Evolutionary conservation across 352 stramenopile genomes (phyloP), one percentile per base, ranked within the genome.

Genomic region (Globisporangium paddicum): DNA sequence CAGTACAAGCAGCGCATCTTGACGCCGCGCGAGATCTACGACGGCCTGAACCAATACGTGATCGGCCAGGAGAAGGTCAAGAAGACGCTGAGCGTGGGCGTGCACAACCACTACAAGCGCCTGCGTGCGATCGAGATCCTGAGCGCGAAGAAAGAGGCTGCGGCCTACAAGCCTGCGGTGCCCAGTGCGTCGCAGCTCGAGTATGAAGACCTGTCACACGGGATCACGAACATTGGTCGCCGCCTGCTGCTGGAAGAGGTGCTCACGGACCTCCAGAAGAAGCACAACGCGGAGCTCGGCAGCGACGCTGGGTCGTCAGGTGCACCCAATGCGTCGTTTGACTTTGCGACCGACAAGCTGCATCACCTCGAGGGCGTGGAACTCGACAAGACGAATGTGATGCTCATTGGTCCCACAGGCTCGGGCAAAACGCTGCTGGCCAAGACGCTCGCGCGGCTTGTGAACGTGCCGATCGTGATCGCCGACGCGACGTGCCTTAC

Each of bases 21-120:
- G 28, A 99, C 94, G 14, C 96, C 96, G 19, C 75, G 80, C 8
- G 79, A 98, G 74, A 97, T 99, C 69, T 97, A 95, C 64, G 79
- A 96, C 14, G 90, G 91, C 0, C 70, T 99, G 25, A 95, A 99
- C 69, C 87, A 98, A 73, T 98, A 98, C 64, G 96, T 99, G 0
- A 98, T 99, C 69, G 96, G 96, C 16, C 97, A 99, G 78, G 81
- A 96, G 16, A 91, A 97, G 57, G 97, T 98, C 32, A 99, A 99
- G 77, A 93, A 97, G 61, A 96, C 95, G 30, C 72, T 99, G 11
- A 90, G 80, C 11, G 96, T 99, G 26, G 95, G 93, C 47, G 95
- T 99, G 40, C 90, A 98, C 76, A 99, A 99, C 79, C 97, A 99
- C 80, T 99, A 98, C 92, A 98, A 99, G 71, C 81, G 96, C 0